phyloP scores from a whole-genome alignment of 495 filamentous ascomycete species.

The Massariosphaeria phaeospora region DNA sequence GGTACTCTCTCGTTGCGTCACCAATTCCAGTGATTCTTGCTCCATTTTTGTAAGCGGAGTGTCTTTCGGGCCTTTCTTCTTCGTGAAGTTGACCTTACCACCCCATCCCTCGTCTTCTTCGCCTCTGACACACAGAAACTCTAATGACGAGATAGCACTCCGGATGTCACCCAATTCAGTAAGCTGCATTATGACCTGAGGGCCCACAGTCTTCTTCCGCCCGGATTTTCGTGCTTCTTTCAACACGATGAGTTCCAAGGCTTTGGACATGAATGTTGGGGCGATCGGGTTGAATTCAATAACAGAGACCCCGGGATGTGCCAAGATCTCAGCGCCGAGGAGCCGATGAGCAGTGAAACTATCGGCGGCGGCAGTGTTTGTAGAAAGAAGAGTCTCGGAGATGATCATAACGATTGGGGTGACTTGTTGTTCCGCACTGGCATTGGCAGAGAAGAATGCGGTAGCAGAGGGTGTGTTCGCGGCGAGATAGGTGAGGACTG shows the following conservation, averaged over 20 bases:
- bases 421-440: constrained; percentile 38
- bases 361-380: constrained; percentile 68
- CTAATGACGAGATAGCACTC: constrained; percentile 80
- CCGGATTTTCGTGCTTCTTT: constrained; percentile 74
- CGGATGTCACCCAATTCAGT: constrained; percentile 85
- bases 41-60: constrained; percentile 65
- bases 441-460: constrained; percentile 33
- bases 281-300: constrained; percentile 93
- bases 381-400: constrained; percentile 77
- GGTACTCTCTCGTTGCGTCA: constrained; percentile 79
- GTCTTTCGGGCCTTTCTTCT: constrained; percentile 53
- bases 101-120: constrained; percentile 63
- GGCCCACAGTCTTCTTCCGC: constrained; percentile 61
- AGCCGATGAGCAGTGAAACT: constrained; percentile 87
- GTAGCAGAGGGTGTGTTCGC: constrained; percentile 49
- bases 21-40: constrained; percentile 60
- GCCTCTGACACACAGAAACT: constrained; percentile 80
- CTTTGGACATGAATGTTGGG: constrained; percentile 77
- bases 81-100: constrained; percentile 58
- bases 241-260: constrained; percentile 68
- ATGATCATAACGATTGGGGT: constrained; percentile 84
- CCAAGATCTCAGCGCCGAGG: constrained; percentile 75
- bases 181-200: constrained; percentile 65
- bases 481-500: constrained; percentile 70
- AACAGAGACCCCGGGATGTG: constrained; percentile 65